Conservation (phyloP, 495 filamentous ascomycete species). For the Venustampulla echinocandica region DNA sequence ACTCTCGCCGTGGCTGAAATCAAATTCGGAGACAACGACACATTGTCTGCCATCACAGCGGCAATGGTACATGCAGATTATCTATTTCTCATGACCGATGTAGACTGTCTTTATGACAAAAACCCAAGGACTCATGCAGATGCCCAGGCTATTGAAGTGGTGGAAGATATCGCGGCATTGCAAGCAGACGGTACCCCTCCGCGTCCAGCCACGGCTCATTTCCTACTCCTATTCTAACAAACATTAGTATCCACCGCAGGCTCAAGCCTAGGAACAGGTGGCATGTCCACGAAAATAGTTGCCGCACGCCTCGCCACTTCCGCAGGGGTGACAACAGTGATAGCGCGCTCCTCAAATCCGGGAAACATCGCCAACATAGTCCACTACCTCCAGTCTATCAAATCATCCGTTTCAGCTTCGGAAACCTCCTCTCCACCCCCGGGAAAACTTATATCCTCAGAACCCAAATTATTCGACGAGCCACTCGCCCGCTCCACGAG, state of each 20-base stretch:
- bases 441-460: constrained; percentile 9
- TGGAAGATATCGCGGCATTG: constrained; percentile 79
- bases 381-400: constrained; percentile 43
- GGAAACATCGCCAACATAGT: constrained; percentile 90
- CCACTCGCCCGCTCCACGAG: constrained; percentile 29
- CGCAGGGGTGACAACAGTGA: constrained; percentile 90
- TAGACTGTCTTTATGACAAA: constrained; percentile 93
- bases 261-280: constrained; percentile 85
- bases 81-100: constrained; percentile 97
- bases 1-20: constrained; percentile 95
- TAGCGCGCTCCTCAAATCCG: constrained; percentile 82
- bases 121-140: constrained; percentile 81
- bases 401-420: background rate
- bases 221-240: background rate
- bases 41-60: constrained; percentile 88
- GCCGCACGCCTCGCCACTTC: constrained; percentile 89
- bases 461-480: constrained; percentile 20
- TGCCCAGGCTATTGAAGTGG: constrained; percentile 82
- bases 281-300: constrained; percentile 96
- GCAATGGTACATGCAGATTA: constrained; percentile 97
- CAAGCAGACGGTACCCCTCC: constrained; percentile 60
- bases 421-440: constrained; percentile 9
- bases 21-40: constrained; percentile 99
- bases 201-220: background rate
- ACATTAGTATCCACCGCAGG: constrained; percentile 73